A percentile compares a stretch with the other conserved stretches of the same genome.
phyloP scores from a whole-genome alignment of 331 rosid species.

The Quercus phellos region DNA sequence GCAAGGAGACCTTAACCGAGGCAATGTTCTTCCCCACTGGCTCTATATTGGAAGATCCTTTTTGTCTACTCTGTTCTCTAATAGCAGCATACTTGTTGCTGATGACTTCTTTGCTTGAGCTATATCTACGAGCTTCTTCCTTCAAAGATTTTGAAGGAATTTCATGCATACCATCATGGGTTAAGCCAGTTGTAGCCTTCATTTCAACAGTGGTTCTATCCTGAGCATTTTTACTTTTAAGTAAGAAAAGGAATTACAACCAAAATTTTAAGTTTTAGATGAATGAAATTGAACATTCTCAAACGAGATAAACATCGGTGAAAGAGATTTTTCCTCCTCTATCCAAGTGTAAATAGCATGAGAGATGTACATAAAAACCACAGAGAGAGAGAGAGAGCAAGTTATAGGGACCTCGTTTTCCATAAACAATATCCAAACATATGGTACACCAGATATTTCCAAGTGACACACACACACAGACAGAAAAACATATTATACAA shows the following conservation, averaged over 20 bases:
- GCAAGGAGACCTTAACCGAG: slow-evolving; percentile 61
- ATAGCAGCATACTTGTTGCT: slow-evolving; percentile 72
- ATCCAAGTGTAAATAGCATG: background rate
- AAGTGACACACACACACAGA: background rate
- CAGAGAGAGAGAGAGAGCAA: background rate
- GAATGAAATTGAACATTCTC: background rate
- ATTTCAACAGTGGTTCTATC: slow-evolving; percentile 51
- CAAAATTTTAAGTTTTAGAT: background rate
- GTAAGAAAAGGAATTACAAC: slow-evolving; percentile 1
- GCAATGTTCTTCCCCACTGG: slow-evolving; percentile 46
- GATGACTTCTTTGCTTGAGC: slow-evolving; percentile 76
- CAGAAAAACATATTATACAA: background rate
- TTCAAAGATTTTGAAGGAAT: slow-evolving; percentile 39
- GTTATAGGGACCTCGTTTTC: background rate
- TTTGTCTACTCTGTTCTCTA: slow-evolving; percentile 62
- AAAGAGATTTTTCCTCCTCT: background rate
- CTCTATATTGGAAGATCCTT: slow-evolving; percentile 33
- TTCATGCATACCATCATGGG: slow-evolving; percentile 36
- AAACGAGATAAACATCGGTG: background rate
- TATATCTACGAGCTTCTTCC: slow-evolving; percentile 58
- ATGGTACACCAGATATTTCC: background rate
- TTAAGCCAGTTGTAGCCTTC: slow-evolving; percentile 38
- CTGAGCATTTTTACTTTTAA: slow-evolving; percentile 36
- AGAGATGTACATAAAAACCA: background rate
- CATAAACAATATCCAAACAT: background rate